Conservation (phyloP, 495 filamentous ascomycete species). For the Penicillium chermesinum region DNA sequence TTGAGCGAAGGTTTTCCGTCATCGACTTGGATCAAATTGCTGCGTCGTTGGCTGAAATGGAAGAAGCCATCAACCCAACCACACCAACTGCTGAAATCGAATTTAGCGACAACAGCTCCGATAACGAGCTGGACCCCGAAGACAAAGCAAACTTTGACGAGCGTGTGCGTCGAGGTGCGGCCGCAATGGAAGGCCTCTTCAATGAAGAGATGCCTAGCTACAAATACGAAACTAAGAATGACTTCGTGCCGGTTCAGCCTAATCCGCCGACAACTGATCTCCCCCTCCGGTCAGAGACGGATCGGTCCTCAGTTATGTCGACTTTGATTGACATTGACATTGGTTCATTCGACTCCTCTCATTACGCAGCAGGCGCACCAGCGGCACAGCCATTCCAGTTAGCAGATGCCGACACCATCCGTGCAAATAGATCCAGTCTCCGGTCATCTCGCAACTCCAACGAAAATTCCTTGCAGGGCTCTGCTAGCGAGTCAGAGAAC, state of each 20-base stretch:
- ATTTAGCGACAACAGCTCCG: slow-evolving; percentile 18
- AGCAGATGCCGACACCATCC: slow-evolving; percentile 47
- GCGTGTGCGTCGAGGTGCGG: slow-evolving; percentile 45
- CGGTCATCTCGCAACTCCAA: slow-evolving; percentile 33
- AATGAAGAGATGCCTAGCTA: slow-evolving; percentile 44
- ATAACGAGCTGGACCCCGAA: slow-evolving; percentile 30
- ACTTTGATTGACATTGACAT: slow-evolving; percentile 47
- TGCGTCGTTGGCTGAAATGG: slow-evolving; percentile 36
- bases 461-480: slow-evolving; percentile 32
- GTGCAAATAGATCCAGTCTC: slow-evolving; percentile 42
- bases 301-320: slow-evolving; percentile 44
- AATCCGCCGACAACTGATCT: slow-evolving; percentile 38
- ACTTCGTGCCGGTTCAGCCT: slow-evolving; percentile 39
- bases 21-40: slow-evolving; percentile 45
- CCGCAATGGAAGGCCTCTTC: slow-evolving; percentile 45
- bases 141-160: slow-evolving; percentile 44
- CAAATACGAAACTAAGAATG: slow-evolving; percentile 44
- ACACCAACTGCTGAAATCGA: slow-evolving; percentile 19
- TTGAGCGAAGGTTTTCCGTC: slow-evolving; percentile 57
- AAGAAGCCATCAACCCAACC: slow-evolving; percentile 29
- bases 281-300: slow-evolving; percentile 45
- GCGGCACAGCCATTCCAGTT: slow-evolving; percentile 44
- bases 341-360: slow-evolving; percentile 42
- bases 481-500: slow-evolving; percentile 24
- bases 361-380: slow-evolving; percentile 43